Percentiles rank a stretch among this genome's conserved stretches.
Evolutionary conservation across 2,329 filamentous ascomycete species (phyloP).

Genomic region (Capronia americana): DNA sequence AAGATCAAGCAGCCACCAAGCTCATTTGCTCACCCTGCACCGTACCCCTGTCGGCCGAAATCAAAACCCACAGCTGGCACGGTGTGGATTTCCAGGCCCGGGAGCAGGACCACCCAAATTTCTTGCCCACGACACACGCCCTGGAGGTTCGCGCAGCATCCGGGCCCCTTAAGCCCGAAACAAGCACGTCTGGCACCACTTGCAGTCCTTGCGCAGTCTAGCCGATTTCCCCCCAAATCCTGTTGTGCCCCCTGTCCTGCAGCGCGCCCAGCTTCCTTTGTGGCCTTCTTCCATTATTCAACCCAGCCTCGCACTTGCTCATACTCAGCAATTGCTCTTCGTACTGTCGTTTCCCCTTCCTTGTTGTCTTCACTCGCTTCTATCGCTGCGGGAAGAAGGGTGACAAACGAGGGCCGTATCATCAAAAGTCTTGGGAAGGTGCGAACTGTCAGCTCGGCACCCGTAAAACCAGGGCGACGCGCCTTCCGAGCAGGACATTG

Average conservation of each 20-base stretch:
- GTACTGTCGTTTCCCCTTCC: slow-evolving; percentile 38
- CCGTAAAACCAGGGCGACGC: slow-evolving; percentile 30
- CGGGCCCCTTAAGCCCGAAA: slow-evolving; percentile 35
- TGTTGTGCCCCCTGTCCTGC: slow-evolving; percentile 24
- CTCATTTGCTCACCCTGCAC: slow-evolving; percentile 9
- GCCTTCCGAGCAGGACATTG: slow-evolving; percentile 38
- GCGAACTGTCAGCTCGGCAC: slow-evolving; percentile 15
- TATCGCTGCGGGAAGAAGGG: slow-evolving; percentile 35
- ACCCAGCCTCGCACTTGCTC: slow-evolving; percentile 37
- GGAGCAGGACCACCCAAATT: slow-evolving; percentile 26
- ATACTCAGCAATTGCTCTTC: slow-evolving; percentile 10
- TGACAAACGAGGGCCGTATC: slow-evolving; percentile 22
- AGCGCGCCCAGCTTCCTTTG: slow-evolving; percentile 24
- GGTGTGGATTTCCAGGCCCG: slow-evolving; percentile 13
- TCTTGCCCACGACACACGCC: slow-evolving; percentile 24
- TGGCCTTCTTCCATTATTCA: slow-evolving; percentile 24
- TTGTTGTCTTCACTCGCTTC: slow-evolving; percentile 38
- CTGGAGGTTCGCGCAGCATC: slow-evolving; percentile 9
- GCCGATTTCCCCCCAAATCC: slow-evolving; percentile 24
- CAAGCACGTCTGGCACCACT: slow-evolving; percentile 30
- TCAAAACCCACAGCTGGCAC: slow-evolving; percentile 16
- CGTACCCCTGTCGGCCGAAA: slow-evolving; percentile 18
- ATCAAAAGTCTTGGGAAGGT: slow-evolving; percentile 21
- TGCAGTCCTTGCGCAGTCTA: slow-evolving; percentile 15
- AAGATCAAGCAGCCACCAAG: slow-evolving; percentile 18